Base-by-base conservation (phyloP, 345 rosid genomes). In the Rhizophora apiculata region DNA sequence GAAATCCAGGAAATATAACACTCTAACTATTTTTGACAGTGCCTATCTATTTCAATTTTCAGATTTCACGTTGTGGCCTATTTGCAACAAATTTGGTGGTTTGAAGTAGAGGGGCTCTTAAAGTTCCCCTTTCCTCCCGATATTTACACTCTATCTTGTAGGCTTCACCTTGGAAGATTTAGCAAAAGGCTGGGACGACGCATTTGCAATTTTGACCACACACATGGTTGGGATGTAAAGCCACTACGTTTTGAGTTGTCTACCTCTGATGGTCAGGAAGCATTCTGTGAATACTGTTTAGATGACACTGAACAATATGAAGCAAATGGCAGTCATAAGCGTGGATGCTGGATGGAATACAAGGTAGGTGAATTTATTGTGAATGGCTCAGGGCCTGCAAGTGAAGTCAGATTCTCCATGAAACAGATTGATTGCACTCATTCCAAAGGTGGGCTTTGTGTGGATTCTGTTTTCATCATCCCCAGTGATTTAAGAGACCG, bases 341-440 rank as follows among this genome's bases (percentile, higher is more conserved):
- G 97, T 9, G 96, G 98, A 68, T 86, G 82, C 82, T 94, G 97
- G 98, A 84, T 88, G 68, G 88, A 89, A 19, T 89, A 91, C 74
- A 85, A 78, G 69, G 94, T 87, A 18, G 97, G 98, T 22, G 93
- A 94, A 67, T 94, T 91, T 78, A 34, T 73, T 15, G 97, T 94
- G 19, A 80, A 49, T 4, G 77, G 83, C 63, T 73, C 95, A 8
- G 88, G 88, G 63, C 84, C 93, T 13, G 62, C 80, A 13, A 84
- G 88, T 0, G 96, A 89, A 70, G 88, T 94, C 65, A 80, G 81
- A 34, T 94, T 89, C 81, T 91, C 96, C 20, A 83, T 94, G 95
- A 94, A 88, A 79, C 98, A 91, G 89, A 91, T 91, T 32, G 98
- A 89, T 60, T 94, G 98, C 80, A 94, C 97, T 0, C 98, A 91